Evolutionary conservation across 2,329 filamentous ascomycete species (phyloP).

Genomic region (Nigrospora oryzae): DNA sequence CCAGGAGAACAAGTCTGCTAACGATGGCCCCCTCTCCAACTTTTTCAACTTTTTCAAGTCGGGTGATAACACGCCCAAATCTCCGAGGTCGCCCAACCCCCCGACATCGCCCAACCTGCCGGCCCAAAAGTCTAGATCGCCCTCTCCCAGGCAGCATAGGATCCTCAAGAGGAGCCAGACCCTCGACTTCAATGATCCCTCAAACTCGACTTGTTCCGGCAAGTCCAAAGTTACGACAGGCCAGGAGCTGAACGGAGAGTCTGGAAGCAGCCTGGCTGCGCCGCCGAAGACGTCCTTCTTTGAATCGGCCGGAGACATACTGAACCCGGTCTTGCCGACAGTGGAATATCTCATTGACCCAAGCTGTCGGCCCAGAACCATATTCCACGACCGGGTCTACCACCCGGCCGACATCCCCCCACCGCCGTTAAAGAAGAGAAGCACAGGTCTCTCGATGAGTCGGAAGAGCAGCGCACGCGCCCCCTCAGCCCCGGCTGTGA

Average conservation of each 20-base stretch:
- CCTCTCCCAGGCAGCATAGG: slow-evolving; percentile 53
- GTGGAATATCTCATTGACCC: slow-evolving; percentile 79
- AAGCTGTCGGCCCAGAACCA: slow-evolving; percentile 71
- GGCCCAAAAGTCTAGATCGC: slow-evolving; percentile 16
- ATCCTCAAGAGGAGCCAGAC: slow-evolving; percentile 77
- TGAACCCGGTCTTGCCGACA: slow-evolving; percentile 81
- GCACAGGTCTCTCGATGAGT: slow-evolving; percentile 25
- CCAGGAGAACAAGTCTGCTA: slow-evolving; percentile 20
- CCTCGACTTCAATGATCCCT: slow-evolving; percentile 36
- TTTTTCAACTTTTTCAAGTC: slow-evolving; percentile 69
- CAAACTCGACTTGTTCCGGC: slow-evolving; percentile 22
- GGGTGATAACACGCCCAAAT: slow-evolving; percentile 37
- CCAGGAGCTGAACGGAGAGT: slow-evolving; percentile 35
- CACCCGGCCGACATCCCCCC: slow-evolving; percentile 88
- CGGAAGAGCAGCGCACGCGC: slow-evolving; percentile 13
- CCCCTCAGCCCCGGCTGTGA: slow-evolving; percentile 12
- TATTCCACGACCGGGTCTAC: slow-evolving; percentile 95
- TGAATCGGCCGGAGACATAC: slow-evolving; percentile 84
- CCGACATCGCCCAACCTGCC: slow-evolving; percentile 13
- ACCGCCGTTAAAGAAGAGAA: slow-evolving; percentile 56
- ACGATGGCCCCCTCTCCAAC: slow-evolving; percentile 45
- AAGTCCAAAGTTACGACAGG: slow-evolving; percentile 39
- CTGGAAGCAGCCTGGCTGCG: slow-evolving; percentile 43
- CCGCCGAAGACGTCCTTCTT: slow-evolving; percentile 91
- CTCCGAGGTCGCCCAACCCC: neutral